These are phyloP conservation scores for Leccinum fibrillosum DNA, from an alignment of 768 basidiomycete genomes.

Conservation along the genomic window DNA sequence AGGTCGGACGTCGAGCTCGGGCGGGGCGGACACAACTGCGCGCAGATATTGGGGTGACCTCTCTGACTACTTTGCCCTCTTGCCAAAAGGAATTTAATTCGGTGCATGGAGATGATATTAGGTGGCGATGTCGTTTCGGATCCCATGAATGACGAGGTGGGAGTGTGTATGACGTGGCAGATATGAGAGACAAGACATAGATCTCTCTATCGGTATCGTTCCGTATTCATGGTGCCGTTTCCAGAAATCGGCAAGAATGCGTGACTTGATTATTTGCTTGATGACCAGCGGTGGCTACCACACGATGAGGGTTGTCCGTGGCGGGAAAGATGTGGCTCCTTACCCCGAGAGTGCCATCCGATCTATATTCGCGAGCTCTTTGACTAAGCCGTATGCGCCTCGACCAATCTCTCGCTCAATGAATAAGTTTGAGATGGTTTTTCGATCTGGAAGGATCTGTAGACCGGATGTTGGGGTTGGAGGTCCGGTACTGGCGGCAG, in stretches of 20 bases:
- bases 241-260: conserved; percentile 99
- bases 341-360: conserved; percentile 81
- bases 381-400: conserved; percentile 94
- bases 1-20: neutral
- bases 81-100: conserved; percentile 48
- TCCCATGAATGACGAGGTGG: conserved; percentile 82
- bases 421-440: conserved; percentile 81
- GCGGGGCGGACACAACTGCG: neutral
- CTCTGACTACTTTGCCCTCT: conserved; percentile 69
- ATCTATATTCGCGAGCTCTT: conserved; percentile 77
- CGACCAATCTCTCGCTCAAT: conserved; percentile 88
- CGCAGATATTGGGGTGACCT: conserved; percentile 87
- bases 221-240: conserved; percentile 94
- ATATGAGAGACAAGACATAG: conserved; percentile 88
- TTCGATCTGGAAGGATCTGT: conserved; percentile 43
- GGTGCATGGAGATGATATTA: conserved; percentile 11
- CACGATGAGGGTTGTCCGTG: conserved; percentile 5
- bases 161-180: conserved; percentile 75
- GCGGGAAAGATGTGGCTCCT: conserved; percentile 32
- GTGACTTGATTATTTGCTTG: conserved; percentile 97
- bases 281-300: conserved; percentile 83
- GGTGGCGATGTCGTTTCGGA: conserved; percentile 48
- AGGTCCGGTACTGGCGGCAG: conserved; percentile 55
- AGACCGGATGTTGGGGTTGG: conserved; percentile 50
- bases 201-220: conserved; percentile 96